Conservation (phyloP, 1,139 yeast genomes). For the Zygosaccharomyces pseudobailii region DNA sequence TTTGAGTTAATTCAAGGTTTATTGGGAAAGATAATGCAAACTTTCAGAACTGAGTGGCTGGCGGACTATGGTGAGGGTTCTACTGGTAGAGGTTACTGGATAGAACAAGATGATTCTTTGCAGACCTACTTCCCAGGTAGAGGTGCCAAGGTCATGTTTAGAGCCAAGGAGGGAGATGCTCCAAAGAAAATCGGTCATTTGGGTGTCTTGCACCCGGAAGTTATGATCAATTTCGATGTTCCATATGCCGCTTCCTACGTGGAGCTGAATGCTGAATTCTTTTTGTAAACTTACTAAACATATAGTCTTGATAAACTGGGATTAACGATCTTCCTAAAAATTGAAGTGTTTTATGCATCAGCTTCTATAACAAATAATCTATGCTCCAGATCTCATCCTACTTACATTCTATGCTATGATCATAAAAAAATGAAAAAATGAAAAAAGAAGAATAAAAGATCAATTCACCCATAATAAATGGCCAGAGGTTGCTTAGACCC, state of each 20-base stretch:
- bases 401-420: background rate
- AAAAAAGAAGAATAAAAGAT: background rate
- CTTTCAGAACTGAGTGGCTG: slow-evolving; percentile 85
- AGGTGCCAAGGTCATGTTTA: slow-evolving; percentile 82
- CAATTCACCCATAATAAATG: background rate
- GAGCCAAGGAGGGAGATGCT: slow-evolving; percentile 55
- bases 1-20: slow-evolving; percentile 94
- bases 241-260: slow-evolving; percentile 91
- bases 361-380: background rate
- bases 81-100: slow-evolving; percentile 75
- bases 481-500: background rate
- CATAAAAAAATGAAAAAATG: too few species aligned
- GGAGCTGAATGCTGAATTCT: slow-evolving; percentile 84
- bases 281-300: slow-evolving; percentile 43
- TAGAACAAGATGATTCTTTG: slow-evolving; percentile 61
- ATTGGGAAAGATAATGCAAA: slow-evolving; percentile 92
- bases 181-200: slow-evolving; percentile 68
- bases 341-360: background rate
- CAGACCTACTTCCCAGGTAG: slow-evolving; percentile 93
- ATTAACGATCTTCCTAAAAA: background rate
- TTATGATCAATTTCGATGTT: slow-evolving; percentile 76
- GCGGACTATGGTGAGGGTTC: slow-evolving; percentile 46
- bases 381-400: background rate
- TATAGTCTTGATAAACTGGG: slow-evolving; percentile 9
- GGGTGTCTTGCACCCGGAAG: slow-evolving; percentile 97